Conservation (phyloP, 768 basidiomycete species). For the Agrocybe chaxingu region DNA sequence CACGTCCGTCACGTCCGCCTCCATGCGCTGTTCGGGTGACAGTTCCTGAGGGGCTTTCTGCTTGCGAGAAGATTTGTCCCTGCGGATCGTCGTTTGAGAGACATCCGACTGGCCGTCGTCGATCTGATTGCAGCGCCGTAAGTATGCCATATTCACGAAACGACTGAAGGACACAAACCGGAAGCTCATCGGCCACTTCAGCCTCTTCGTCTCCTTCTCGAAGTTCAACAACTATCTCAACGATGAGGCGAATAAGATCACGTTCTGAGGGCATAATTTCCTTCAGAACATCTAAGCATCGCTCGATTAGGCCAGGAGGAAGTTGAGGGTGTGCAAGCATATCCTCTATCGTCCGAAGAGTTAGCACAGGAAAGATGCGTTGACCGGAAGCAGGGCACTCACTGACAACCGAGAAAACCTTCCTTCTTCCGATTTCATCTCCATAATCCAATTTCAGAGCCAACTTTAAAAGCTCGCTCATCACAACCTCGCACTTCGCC, state of each 20-base stretch:
- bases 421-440: constrained; percentile 91
- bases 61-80: constrained; percentile 27
- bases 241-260: constrained; percentile 34
- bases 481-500: constrained; percentile 65
- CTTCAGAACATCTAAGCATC: constrained; percentile 82
- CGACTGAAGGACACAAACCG: constrained; percentile 5
- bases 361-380: background rate
- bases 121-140: constrained; percentile 9
- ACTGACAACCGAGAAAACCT: constrained; percentile 88
- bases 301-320: constrained; percentile 74
- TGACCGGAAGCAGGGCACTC: constrained; percentile 29
- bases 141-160: background rate
- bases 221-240: constrained; percentile 34
- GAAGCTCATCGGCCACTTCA: constrained; percentile 18
- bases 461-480: constrained; percentile 79
- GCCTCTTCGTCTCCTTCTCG: constrained; percentile 31
- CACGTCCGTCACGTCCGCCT: constrained; percentile 71
- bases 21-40: constrained; percentile 60
- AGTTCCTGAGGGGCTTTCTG: constrained; percentile 54
- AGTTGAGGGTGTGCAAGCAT: constrained; percentile 85
- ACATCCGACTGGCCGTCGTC: constrained; percentile 24
- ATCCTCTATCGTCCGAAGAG: constrained; percentile 47
- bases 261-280: constrained; percentile 81
- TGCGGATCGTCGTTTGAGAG: constrained; percentile 23
- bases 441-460: constrained; percentile 85